Percentiles rank a stretch among this genome's conserved stretches.
phyloP scores from a whole-genome alignment of 192 early-diverging fungal genomes.

The Dimargaris cristalligena region DNA sequence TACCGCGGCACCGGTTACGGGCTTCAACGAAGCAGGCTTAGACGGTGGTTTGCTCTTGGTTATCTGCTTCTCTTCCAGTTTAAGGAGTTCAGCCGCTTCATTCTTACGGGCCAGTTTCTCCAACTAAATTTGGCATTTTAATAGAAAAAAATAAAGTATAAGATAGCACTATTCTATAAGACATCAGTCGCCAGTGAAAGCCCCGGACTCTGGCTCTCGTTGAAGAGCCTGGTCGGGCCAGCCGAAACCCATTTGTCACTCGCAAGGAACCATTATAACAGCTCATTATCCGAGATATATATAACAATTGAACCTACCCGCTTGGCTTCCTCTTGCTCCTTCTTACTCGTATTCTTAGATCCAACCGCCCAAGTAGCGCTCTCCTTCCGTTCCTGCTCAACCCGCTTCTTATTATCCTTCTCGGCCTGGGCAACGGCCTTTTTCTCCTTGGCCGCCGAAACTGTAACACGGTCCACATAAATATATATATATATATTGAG shows the following conservation, averaged over 20 bases:
- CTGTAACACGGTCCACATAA: constrained; percentile 16
- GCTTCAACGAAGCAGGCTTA: background rate
- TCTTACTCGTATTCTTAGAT: constrained; percentile 41
- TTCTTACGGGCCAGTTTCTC: constrained; percentile 33
- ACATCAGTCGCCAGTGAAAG: no score
- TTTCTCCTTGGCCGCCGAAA: constrained; percentile 50
- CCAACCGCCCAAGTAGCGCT: constrained; percentile 45
- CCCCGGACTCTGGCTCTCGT: no score
- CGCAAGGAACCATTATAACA: background rate
- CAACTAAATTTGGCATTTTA: background rate
- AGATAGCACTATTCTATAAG: no score
- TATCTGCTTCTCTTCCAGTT: constrained; percentile 37
- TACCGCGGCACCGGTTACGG: constrained; percentile 1
- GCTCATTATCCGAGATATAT: background rate
- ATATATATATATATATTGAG: background rate
- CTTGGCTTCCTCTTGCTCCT: constrained; percentile 41
- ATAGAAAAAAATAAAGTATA: no score
- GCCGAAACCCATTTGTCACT: background rate
- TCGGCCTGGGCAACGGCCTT: constrained; percentile 51
- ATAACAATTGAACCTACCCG: constrained; percentile 15
- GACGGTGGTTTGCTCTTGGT: background rate
- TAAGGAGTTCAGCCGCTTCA: constrained; percentile 39
- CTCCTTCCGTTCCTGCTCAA: constrained; percentile 38
- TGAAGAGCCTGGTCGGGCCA: background rate
- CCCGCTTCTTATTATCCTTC: constrained; percentile 31